phyloP scores from a whole-genome alignment of 2,329 filamentous ascomycete species.

The Calonectria crousiana region DNA sequence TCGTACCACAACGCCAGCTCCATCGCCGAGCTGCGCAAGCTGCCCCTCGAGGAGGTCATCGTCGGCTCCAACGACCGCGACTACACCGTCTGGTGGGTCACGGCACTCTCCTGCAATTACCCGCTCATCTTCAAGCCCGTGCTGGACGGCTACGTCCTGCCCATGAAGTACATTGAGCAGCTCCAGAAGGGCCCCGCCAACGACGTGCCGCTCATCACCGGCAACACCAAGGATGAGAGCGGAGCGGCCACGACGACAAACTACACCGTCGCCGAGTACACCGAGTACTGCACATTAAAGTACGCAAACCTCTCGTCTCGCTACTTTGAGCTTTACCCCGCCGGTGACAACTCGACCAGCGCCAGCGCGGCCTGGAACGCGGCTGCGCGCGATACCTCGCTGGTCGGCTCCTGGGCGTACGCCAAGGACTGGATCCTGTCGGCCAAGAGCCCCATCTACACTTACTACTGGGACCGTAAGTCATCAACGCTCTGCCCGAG shows the following conservation, averaged over 20 bases:
- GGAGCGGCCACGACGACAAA: not conserved
- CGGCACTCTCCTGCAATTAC: constrained; percentile 1
- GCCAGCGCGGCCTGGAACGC: constrained; percentile 9
- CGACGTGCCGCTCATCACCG: constrained; percentile 27
- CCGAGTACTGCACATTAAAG: constrained; percentile 6
- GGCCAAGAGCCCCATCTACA: not conserved
- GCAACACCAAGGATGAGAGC: constrained; percentile 26
- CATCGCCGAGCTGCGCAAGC: constrained; percentile 6
- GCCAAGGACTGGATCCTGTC: constrained; percentile 7
- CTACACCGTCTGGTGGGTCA: constrained; percentile 6
- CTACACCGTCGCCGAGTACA: constrained; percentile 20
- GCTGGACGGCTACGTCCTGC: constrained; percentile 21
- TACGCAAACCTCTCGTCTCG: constrained; percentile 4
- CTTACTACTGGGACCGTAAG: constrained; percentile 19
- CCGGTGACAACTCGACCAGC: not conserved
- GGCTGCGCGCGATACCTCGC: not conserved
- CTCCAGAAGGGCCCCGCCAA: constrained; percentile 21
- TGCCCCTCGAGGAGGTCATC: constrained; percentile 10
- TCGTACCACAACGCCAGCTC: not conserved
- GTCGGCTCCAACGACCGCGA: constrained; percentile 5
- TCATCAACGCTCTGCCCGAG: not conserved
- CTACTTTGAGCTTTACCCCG: constrained; percentile 10
- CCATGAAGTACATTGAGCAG: constrained; percentile 18
- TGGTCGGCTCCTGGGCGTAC: constrained; percentile 3
- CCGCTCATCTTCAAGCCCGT: constrained; percentile 16